Conservation (phyloP, 202 grass and related monocot species). For the Carex arenaria region DNA sequence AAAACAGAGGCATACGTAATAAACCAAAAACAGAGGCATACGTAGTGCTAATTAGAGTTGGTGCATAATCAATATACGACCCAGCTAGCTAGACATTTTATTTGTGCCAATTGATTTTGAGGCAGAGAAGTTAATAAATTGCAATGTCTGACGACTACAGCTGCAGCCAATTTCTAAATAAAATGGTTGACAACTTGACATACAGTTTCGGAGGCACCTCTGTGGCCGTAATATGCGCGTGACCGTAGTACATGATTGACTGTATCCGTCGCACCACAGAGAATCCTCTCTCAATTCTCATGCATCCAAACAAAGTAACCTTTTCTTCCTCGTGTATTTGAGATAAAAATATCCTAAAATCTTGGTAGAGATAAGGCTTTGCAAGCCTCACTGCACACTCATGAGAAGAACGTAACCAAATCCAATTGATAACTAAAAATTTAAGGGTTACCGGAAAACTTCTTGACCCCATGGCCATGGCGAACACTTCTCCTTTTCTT, state of each 20-base stretch:
- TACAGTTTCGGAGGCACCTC: too few relatives aligned
- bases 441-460: neutral
- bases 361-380: neutral
- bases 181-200: too few relatives aligned
- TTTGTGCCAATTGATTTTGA: too few relatives aligned
- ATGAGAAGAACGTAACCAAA: neutral
- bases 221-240: too few relatives aligned
- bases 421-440: neutral
- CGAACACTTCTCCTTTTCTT: constrained; percentile 6
- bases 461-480: constrained; percentile 6
- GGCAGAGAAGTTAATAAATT: too few relatives aligned
- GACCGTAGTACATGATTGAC: neutral
- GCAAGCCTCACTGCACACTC: neutral
- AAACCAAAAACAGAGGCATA: too few relatives aligned
- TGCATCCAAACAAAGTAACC: neutral
- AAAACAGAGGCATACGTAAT: too few relatives aligned
- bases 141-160: too few relatives aligned
- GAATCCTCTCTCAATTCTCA: neutral
- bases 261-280: neutral
- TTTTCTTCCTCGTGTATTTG: neutral
- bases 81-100: too few relatives aligned
- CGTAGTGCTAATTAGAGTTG: too few relatives aligned
- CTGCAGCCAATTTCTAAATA: too few relatives aligned
- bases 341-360: neutral
- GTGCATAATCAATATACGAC: too few relatives aligned